A percentile compares a stretch with the other conserved stretches of the same genome.
phyloP scores from a whole-genome alignment of 129 eudicot species.

The Heracleum sosnowskyi region DNA sequence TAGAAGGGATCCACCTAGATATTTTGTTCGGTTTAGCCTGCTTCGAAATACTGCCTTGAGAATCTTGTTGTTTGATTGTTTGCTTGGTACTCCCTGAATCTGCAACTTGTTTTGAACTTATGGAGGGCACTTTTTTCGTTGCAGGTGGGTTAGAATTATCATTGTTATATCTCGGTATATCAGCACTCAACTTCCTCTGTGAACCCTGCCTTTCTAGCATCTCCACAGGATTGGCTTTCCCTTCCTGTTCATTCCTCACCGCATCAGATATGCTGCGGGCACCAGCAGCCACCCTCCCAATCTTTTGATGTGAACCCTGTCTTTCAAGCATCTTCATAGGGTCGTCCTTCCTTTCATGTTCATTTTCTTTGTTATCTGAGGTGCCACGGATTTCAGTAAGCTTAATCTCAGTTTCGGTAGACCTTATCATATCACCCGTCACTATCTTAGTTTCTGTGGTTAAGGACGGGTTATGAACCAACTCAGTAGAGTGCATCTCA shows the following conservation, averaged over 20 bases:
- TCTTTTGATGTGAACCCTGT: neutral
- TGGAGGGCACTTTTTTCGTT: constrained; percentile 27
- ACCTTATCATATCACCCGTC: neutral
- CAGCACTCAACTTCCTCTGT: constrained; percentile 30
- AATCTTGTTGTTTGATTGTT: constrained; percentile 51
- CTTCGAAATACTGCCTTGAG: constrained; percentile 24
- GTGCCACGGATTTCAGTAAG: neutral
- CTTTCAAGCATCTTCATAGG: neutral
- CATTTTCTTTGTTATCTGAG: constrained; percentile 13
- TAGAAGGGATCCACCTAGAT: constrained; percentile 90
- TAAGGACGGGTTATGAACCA: constrained; percentile 23
- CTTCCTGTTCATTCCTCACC: constrained; percentile 27
- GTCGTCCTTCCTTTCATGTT: constrained; percentile 26
- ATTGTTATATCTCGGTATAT: constrained; percentile 28
- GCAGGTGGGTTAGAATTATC: constrained; percentile 26
- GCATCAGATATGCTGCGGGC: constrained; percentile 20
- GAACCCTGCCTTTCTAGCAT: constrained; percentile 44
- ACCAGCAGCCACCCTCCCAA: constrained; percentile 12
- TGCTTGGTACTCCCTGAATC: constrained; percentile 40
- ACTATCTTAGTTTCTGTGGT: constrained; percentile 15
- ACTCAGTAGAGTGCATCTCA: constrained; percentile 14
- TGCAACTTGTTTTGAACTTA: constrained; percentile 27
- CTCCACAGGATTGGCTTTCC: constrained; percentile 22
- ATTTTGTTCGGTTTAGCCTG: constrained; percentile 59
- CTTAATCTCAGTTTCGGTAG: neutral